These are phyloP conservation scores for Nissolia schottii DNA, from an alignment of 306 rosid species.

Conservation along the genomic window DNA sequence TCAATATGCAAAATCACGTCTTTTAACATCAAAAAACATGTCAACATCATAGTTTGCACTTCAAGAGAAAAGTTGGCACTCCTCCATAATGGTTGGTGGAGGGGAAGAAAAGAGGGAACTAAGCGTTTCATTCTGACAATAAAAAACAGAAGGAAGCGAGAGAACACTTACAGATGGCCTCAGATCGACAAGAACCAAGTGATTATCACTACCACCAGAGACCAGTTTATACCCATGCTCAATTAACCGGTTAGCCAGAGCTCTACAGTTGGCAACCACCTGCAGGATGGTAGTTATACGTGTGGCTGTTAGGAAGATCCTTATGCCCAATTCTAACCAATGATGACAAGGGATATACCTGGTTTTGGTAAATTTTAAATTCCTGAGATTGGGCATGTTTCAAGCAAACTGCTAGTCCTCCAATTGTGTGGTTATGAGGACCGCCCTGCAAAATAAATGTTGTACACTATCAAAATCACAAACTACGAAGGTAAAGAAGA, in stretches of 20 bases:
- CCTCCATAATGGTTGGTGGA: background rate
- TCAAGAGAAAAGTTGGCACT: constrained; percentile 8
- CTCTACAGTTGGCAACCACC: constrained; percentile 87
- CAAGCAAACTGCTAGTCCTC: constrained; percentile 90
- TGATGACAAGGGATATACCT: constrained; percentile 42
- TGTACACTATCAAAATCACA: constrained; percentile 5
- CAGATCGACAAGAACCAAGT: constrained; percentile 86
- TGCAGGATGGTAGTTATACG: constrained; percentile 24
- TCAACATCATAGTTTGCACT: background rate
- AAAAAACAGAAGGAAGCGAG: background rate
- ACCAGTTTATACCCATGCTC: constrained; percentile 78
- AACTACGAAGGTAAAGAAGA: constrained; percentile 18
- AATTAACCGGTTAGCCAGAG: constrained; percentile 64
- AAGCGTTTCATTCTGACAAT: background rate
- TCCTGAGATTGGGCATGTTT: constrained; percentile 71
- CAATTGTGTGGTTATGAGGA: constrained; percentile 97
- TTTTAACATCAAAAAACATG: background rate
- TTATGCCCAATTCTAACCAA: background rate
- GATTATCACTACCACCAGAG: constrained; percentile 97
- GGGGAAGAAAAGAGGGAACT: background rate
- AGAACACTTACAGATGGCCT: constrained; percentile 85
- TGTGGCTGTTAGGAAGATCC: constrained; percentile 13
- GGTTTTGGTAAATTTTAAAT: constrained; percentile 75
- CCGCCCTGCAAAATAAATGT: constrained; percentile 72
- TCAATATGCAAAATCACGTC: constrained; percentile 12